phyloP scores from a whole-genome alignment of 129 eudicot species.

The Arctium lappa region DNA sequence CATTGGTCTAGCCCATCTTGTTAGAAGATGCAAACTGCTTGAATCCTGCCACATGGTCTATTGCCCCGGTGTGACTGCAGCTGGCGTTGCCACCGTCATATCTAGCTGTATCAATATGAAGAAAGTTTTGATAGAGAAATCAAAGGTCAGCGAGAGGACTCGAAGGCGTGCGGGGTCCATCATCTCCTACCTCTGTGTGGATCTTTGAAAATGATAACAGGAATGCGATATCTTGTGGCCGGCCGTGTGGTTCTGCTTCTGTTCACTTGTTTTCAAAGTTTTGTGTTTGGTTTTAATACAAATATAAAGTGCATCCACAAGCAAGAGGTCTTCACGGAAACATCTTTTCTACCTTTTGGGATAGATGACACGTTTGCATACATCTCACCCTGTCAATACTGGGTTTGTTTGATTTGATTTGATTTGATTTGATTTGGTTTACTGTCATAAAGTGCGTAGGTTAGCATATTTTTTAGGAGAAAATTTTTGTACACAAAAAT shows the following conservation, averaged over 20 bases:
- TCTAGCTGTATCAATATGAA: conserved; percentile 68
- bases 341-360: not conserved
- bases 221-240: not conserved
- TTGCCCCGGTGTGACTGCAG: conserved; percentile 75
- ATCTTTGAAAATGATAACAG: conserved; percentile 28
- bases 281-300: not conserved
- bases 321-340: not conserved
- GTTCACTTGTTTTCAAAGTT: not conserved
- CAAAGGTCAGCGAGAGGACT: conserved; percentile 79
- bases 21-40: conserved; percentile 47
- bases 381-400: not conserved
- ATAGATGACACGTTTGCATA: not conserved
- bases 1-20: conserved; percentile 63
- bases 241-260: not conserved
- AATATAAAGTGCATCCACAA: not conserved
- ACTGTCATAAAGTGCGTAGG: not conserved
- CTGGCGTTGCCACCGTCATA: conserved; percentile 83
- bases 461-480: not conserved
- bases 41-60: conserved; percentile 91
- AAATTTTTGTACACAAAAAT: not conserved
- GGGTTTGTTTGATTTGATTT: no score
- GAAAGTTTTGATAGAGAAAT: conserved; percentile 80
- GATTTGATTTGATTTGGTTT: not conserved
- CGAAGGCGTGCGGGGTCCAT: conserved; percentile 79
- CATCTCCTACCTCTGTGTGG: conserved; percentile 81